Conservation (phyloP, 1,284 basidiomycete genomes). For the Cryptococcus hybrid region DNA sequence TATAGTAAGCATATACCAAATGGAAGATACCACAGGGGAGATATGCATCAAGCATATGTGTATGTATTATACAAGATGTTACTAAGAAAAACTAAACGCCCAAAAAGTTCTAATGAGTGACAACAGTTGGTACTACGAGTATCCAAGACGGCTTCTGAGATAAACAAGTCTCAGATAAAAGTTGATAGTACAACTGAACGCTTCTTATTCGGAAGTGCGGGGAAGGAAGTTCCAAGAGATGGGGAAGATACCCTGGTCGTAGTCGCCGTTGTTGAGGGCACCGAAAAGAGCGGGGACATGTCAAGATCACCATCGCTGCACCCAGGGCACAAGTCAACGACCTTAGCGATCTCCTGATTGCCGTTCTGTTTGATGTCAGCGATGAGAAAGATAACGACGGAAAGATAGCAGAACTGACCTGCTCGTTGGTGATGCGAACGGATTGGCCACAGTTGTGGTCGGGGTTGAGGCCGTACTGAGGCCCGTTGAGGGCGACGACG, state of each 20-base stretch:
- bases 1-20: too few species aligned
- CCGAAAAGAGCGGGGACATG: conserved; percentile 52
- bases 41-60: conserved; percentile 4
- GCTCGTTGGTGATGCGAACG: conserved; percentile 63
- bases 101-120: conserved; percentile 9
- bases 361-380: conserved; percentile 47
- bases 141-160: conserved; percentile 1
- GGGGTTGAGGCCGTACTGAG: conserved; percentile 19
- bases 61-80: neutral
- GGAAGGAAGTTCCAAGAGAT: conserved; percentile 24
- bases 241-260: conserved; percentile 43
- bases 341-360: conserved; percentile 59
- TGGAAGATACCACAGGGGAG: too few species aligned
- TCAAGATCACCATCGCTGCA: conserved; percentile 53
- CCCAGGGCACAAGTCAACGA: conserved; percentile 56
- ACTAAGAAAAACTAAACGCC: conserved; percentile 1
- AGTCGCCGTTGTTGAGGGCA: conserved; percentile 31
- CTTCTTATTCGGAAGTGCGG: neutral
- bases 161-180: neutral
- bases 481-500: conserved; percentile 41
- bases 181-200: neutral
- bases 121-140: conserved; percentile 1
- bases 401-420: conserved; percentile 9
- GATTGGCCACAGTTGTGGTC: conserved; percentile 57
- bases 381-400: neutral